Evolutionary conservation across 2,329 filamentous ascomycete species (phyloP), one percentile per base, ranked within the genome.

Genomic region (Hypoxylon sp.): DNA sequence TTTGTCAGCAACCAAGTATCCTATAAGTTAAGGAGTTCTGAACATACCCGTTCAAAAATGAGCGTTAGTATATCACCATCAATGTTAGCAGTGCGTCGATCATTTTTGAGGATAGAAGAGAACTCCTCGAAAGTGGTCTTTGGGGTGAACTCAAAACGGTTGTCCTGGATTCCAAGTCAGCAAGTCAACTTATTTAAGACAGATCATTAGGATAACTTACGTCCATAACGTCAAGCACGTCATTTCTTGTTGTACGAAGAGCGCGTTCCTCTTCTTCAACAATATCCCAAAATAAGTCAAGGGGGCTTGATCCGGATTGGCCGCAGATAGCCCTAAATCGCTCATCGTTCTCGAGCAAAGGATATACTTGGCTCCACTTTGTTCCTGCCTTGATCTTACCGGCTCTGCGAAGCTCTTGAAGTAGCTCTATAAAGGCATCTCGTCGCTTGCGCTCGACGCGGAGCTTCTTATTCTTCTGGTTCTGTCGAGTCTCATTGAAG

Each of bases 231-330:
- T 97, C 94, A 72, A 96, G 84, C 42, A 97, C 92, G 77, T 94
- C 90, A 77, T 96, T 97, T 68, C 93, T 88, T 54, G 91, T 91
- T 55, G 89, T 90, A 68, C 95, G 91, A 53, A 98, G 84, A n/a
- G 91, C 90, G 64, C 92, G 90, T 77, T 99, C 95, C 79, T 98
- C 94, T 79, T 97, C 94, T 79, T 98, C 96, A 27, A 98, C 87
- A 53, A 95, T 85, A 79, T 99, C 96, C 94, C 95, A 98, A 83
- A 99, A 98, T 6, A 99, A 85, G 76, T 98, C 94, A 72, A 97
- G 86, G 13, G 96, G 93, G 3, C 89, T 92, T 3, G 95, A 97
- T 62, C 95, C 95, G 65, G 88, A 82, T 77, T 97, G 93, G 57
- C 94, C 95, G 66, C 95, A 87, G 85, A 97, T 94, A 71, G 89